Evolutionary conservation across 495 filamentous ascomycete species (phyloP), one percentile per base, ranked within the genome.

Genomic region (Parmelia sp.): DNA sequence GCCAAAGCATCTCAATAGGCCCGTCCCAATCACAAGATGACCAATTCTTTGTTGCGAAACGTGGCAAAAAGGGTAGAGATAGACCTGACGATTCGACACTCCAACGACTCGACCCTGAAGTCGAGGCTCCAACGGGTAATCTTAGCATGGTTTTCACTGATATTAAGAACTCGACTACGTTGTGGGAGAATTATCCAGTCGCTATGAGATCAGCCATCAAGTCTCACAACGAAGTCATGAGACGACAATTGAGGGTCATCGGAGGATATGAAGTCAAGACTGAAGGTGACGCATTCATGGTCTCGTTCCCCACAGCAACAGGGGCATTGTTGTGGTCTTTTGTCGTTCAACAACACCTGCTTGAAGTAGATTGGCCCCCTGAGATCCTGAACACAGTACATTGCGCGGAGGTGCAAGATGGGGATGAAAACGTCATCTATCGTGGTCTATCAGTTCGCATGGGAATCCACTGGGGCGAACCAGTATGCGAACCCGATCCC

Each of bases 271-370:
- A 99, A 76, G 92, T 99, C 72, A 99, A 99, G 80, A 97, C 94
- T 0, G 94, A 99, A 89, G 94, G 94, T 65, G 94, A 99, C 76
- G 94, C 95, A 44, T 99, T 99, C 74, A 97, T 99, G 92, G 94
- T 99, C 21, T 94, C 91, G 39, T 99, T 99, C 75, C 88, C 91
- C 6, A 97, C 95, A 2, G 91, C 91, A 3, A 97, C 94, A 0
- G 90, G 91, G 12, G 92, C 94, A 8, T 78, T 99, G 45, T 80
- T 97, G 29, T 99, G 94, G 94, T 92, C 87, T 66, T 97, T 99
- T 76, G 88, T 91, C 60, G 92, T 96, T 57, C 94, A 99, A 74
- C 86, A 81, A 57, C 84, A 88, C 63, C 84, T 99, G 6, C 82
- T 99, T 0, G 88, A 92, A 66, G 90, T 92, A 25, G 82, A 88